Evolutionary conservation across 1,284 basidiomycete species (phyloP).

Genomic region (Naganishia liquefaciens): DNA sequence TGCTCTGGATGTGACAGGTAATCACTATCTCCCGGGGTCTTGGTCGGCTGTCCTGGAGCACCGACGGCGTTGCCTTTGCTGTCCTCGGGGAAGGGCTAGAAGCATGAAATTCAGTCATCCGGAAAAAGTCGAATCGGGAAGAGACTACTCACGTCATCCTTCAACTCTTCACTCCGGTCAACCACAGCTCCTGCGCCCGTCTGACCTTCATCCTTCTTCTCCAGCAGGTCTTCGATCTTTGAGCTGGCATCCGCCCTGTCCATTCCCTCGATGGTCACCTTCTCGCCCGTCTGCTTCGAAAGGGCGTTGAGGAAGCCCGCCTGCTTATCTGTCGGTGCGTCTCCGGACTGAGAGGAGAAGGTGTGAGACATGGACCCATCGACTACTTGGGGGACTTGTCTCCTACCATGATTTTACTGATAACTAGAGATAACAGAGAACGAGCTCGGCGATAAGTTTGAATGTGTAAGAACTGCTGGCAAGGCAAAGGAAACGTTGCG

Average conservation of each 20-base stretch:
- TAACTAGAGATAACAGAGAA: background rate
- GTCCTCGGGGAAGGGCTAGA: constrained; percentile 20
- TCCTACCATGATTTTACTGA: background rate
- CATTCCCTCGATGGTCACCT: constrained; percentile 14
- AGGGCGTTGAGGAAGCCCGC: constrained; percentile 45
- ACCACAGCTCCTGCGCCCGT: constrained; percentile 18
- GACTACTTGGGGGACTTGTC: background rate
- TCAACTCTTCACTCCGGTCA: constrained; percentile 23
- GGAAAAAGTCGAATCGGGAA: no score
- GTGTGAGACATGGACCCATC: background rate
- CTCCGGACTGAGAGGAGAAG: constrained; percentile 33
- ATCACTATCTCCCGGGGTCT: constrained; percentile 34
- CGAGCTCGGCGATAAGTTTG: no score
- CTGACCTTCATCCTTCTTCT: constrained; percentile 24
- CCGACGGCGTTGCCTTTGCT: constrained; percentile 8
- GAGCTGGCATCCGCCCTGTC: constrained; percentile 13
- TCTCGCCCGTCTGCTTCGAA: constrained; percentile 40
- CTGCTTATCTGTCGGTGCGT: constrained; percentile 47
- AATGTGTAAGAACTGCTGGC: no score
- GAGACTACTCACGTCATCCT: constrained; percentile 22
- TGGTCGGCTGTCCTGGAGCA: constrained; percentile 8
- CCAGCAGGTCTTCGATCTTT: constrained; percentile 22
- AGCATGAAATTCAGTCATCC: background rate
- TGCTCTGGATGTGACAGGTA: constrained; percentile 49
- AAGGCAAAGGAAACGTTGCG: no score